These are phyloP conservation scores for Calocybe indica DNA, from an alignment of 768 basidiomycete species.

Conservation along the genomic window DNA sequence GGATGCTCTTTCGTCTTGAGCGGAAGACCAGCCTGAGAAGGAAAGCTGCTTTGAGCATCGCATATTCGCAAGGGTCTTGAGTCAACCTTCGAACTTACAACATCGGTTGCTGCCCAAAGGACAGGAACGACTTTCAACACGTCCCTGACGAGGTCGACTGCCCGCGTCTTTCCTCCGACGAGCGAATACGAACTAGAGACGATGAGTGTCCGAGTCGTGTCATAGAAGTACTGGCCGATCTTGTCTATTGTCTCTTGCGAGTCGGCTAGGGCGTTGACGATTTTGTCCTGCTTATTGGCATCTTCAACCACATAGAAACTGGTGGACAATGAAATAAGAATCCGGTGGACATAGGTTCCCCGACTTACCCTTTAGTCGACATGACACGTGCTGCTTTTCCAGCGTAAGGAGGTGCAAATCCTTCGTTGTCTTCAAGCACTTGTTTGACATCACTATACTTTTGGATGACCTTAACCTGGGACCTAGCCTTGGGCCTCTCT, in stretches of 20 bases:
- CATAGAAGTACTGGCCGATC: conserved; percentile 59
- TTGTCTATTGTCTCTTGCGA: conserved; percentile 41
- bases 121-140: conserved; percentile 63
- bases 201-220: conserved; percentile 57
- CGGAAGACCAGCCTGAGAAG: conserved; percentile 59
- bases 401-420: conserved; percentile 45
- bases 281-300: conserved; percentile 40
- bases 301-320: conserved; percentile 68
- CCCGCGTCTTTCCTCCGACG: conserved; percentile 46
- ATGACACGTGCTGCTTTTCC: conserved; percentile 47
- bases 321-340: conserved; percentile 3
- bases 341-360: neutral
- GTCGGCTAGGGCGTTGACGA: conserved; percentile 41
- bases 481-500: conserved; percentile 34
- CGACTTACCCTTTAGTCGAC: conserved; percentile 50
- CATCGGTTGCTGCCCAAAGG: conserved; percentile 61
- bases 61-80: neutral
- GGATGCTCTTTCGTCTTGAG: conserved; percentile 51
- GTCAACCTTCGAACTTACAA: conserved; percentile 39
- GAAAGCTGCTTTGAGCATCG: neutral
- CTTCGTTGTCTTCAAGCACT: conserved; percentile 40
- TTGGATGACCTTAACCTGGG: conserved; percentile 24
- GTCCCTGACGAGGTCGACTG: conserved; percentile 63
- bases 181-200: conserved; percentile 44
- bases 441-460: conserved; percentile 47